Percentiles rank a stretch among this genome's conserved stretches.
phyloP scores from a whole-genome alignment of 768 basidiomycete genomes.

The Russula sp. region DNA sequence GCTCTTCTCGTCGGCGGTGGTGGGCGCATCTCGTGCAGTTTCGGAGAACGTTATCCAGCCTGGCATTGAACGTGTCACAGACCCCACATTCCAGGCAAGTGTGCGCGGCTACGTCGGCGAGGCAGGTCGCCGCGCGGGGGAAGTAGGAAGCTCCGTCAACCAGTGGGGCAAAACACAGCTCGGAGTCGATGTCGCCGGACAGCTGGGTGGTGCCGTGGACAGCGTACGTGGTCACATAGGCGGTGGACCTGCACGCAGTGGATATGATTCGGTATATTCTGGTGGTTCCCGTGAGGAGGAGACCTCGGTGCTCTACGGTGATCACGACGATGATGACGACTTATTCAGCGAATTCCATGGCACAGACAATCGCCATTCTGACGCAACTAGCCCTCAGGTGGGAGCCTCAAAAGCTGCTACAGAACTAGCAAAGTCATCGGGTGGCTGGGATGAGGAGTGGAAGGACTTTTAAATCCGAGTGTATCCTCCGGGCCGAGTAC shows the following conservation, averaged over 20 bases:
- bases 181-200: slow-evolving; percentile 82
- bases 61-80: slow-evolving; percentile 69
- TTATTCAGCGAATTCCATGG: slow-evolving; percentile 29
- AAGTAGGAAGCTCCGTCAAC: slow-evolving; percentile 58
- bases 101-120: slow-evolving; percentile 67
- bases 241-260: slow-evolving; percentile 44
- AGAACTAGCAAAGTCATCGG: slow-evolving; percentile 29
- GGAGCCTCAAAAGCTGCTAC: background rate
- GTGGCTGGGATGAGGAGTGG: slow-evolving; percentile 42
- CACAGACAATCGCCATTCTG: background rate
- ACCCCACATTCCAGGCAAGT: slow-evolving; percentile 71
- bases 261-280: slow-evolving; percentile 31
- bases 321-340: slow-evolving; percentile 53
- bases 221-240: slow-evolving; percentile 51
- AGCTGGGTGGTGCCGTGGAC: slow-evolving; percentile 62
- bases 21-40: slow-evolving; percentile 69
- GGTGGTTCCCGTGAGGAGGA: slow-evolving; percentile 50
- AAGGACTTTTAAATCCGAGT: slow-evolving; percentile 35
- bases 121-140: slow-evolving; percentile 56
- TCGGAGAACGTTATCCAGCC: slow-evolving; percentile 88
- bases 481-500: background rate
- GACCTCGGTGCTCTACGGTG: slow-evolving; percentile 52
- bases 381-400: background rate
- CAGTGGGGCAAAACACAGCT: slow-evolving; percentile 69
- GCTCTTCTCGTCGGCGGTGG: slow-evolving; percentile 80